Conservation (phyloP, 1,284 basidiomycete genomes). For the Peniophora sp. region DNA sequence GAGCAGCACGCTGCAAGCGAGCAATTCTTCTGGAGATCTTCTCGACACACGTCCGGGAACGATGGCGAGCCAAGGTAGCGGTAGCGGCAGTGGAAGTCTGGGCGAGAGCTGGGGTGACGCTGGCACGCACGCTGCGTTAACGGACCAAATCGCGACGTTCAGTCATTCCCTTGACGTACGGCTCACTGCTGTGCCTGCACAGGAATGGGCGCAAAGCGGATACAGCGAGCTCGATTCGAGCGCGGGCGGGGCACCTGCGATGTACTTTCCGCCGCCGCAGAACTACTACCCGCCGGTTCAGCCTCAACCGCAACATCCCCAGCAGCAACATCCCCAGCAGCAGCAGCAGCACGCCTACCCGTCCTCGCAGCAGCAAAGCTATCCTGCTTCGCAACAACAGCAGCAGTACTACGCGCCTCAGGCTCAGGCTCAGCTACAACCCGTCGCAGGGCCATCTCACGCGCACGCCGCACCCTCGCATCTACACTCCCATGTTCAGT, state of each 20-base stretch:
- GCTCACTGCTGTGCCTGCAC: conserved; percentile 21
- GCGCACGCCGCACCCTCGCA: background rate
- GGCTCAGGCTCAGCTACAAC: background rate
- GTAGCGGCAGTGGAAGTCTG: background rate
- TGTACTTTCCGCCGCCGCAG: background rate
- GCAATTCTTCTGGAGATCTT: background rate
- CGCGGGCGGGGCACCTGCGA: conserved; percentile 1
- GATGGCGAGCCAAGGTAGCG: conserved; percentile 10
- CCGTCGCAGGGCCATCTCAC: background rate
- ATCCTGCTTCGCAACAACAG: conserved; percentile 2
- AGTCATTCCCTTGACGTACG: conserved; percentile 49
- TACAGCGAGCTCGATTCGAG: background rate
- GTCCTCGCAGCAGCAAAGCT: background rate
- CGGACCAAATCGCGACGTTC: conserved; percentile 51
- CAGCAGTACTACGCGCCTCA: conserved; percentile 3
- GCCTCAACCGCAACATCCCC: conserved; percentile 12
- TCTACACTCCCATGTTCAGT: background rate
- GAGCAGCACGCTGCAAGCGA: background rate
- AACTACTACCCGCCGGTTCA: conserved; percentile 10
- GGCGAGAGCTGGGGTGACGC: background rate
- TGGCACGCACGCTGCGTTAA: conserved; percentile 23
- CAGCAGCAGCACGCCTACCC: conserved; percentile 8
- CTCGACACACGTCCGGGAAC: conserved; percentile 1
- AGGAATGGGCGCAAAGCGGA: conserved; percentile 7
- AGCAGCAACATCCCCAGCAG: conserved; percentile 12